Base-by-base conservation (phyloP, 805 yeast genomes). In the Barnettozyma sucrosica region DNA sequence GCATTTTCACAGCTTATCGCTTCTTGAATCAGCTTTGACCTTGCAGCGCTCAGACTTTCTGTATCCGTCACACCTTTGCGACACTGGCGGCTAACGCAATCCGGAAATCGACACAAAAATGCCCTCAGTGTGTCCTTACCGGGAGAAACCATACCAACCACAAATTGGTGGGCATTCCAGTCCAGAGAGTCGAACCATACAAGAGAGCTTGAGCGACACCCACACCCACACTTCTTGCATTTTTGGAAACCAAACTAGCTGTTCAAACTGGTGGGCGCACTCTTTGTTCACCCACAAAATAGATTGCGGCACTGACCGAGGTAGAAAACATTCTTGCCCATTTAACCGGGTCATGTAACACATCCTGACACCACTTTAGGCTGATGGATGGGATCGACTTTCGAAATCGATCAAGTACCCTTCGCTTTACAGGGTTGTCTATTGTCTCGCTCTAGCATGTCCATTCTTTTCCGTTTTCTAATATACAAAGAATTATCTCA, bases 121-220 rank as follows among this genome's bases (percentile, higher is more conserved):
- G n/a, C 18, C n/a, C n/a, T n/a, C n/a, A 13, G 36, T 18, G 42
- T 39, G 44, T 36, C 44, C 44, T 7, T 28, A 28, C 36, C 25
- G 14, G 28, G 14, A 13, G n/a, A n/a, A n/a, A n/a, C n/a, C 11
- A 28, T 28, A 16, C 16, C 32, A 28, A n/a, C 9, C 7, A 6
- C 16, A 6, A 7, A 28, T 28, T 28, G 32, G 32, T 28, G n/a
- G 32, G 16, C n/a, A 23, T 23, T 23, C 25, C n/a, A n/a, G n/a
- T n/a, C n/a, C n/a, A n/a, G n/a, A n/a, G n/a, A n/a, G n/a, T n/a
- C n/a, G n/a, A n/a, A n/a, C n/a, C n/a, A n/a, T n/a, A n/a, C n/a
- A n/a, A n/a, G n/a, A n/a, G n/a, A n/a, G n/a, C n/a, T n/a, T n/a
- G n/a, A n/a, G n/a, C n/a, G n/a, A n/a, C n/a, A n/a, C n/a, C n/a